Percentiles rank a stretch among this genome's conserved stretches.
phyloP scores from a whole-genome alignment of 2,329 filamentous ascomycete genomes.

The Hypoxylon sp. region DNA sequence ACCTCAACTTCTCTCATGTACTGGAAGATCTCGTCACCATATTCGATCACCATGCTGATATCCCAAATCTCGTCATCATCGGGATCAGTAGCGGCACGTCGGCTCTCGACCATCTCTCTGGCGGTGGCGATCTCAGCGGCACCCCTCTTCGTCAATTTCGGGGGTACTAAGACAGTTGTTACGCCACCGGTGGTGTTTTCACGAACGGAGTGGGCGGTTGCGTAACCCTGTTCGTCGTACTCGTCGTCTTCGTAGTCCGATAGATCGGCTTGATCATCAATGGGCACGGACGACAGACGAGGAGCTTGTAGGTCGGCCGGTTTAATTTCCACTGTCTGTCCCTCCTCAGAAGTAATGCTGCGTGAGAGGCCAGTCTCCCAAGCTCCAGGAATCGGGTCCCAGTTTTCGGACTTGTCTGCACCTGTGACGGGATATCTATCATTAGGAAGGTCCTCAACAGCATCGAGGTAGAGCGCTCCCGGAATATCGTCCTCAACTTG shows the following conservation, averaged over 20 bases:
- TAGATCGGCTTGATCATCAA: constrained; percentile 54
- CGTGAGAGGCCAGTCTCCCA: neutral
- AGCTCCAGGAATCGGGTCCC: constrained; percentile 14
- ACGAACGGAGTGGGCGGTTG: constrained; percentile 79
- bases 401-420: constrained; percentile 17
- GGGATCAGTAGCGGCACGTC: constrained; percentile 76
- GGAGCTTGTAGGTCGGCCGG: constrained; percentile 3
- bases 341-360: neutral
- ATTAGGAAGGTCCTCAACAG: constrained; percentile 56
- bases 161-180: constrained; percentile 73
- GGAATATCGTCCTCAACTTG: constrained; percentile 52
- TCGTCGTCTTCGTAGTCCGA: constrained; percentile 78
- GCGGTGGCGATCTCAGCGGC: constrained; percentile 77
- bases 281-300: constrained; percentile 32
- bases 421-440: constrained; percentile 36
- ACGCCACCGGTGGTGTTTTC: constrained; percentile 65
- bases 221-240: constrained; percentile 76
- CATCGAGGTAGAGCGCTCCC: constrained; percentile 60
- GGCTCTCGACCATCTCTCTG: constrained; percentile 73
- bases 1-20: constrained; percentile 94
- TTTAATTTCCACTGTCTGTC: neutral
- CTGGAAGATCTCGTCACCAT: constrained; percentile 92
- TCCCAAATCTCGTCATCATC: constrained; percentile 91
- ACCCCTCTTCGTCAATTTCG: constrained; percentile 75
- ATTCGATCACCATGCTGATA: constrained; percentile 97